Conservation (phyloP, 192 early-diverging fungal species). For the Gryganskiella cystojenkinii region DNA sequence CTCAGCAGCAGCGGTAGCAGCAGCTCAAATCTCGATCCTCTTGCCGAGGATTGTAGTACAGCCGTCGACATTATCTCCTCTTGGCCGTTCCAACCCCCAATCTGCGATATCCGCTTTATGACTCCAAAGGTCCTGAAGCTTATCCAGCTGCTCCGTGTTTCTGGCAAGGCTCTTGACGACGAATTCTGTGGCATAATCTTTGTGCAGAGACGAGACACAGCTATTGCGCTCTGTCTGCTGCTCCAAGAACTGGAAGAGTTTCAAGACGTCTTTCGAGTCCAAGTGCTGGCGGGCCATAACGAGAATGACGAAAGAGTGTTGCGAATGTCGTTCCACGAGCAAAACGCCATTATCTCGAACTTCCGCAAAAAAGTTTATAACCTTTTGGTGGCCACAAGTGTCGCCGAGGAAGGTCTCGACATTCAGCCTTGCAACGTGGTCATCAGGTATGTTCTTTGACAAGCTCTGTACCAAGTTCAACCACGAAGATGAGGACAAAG, state of each 20-base stretch:
- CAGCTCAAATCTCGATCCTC: slow-evolving; percentile 10
- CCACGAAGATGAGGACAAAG: no score
- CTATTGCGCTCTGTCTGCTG: slow-evolving; percentile 64
- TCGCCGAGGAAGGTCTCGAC: slow-evolving; percentile 96
- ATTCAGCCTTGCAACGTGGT: slow-evolving; percentile 93
- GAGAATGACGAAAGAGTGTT: slow-evolving; percentile 48
- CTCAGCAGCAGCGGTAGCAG: slow-evolving; percentile 41
- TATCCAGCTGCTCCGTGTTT: slow-evolving; percentile 64
- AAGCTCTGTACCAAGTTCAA: no score
- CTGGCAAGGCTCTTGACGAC: slow-evolving; percentile 3
- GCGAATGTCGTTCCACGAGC: slow-evolving; percentile 61
- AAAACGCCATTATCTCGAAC: slow-evolving; percentile 68
- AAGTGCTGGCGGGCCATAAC: slow-evolving; percentile 71
- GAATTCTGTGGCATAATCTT: slow-evolving; percentile 94
- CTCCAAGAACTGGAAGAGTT: slow-evolving; percentile 68
- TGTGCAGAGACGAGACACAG: slow-evolving; percentile 77
- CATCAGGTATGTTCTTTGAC: slow-evolving; percentile 62
- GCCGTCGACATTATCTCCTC: slow-evolving; percentile 22
- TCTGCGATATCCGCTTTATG: slow-evolving; percentile 20
- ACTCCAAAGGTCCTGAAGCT: slow-evolving; percentile 80
- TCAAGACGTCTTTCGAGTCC: slow-evolving; percentile 53
- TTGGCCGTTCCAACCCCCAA: slow-evolving; percentile 9
- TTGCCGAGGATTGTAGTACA: slow-evolving; percentile 9
- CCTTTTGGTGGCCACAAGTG: slow-evolving; percentile 89
- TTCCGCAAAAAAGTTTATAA: slow-evolving; percentile 80